Evolutionary conservation across 352 stramenopile species (phyloP), one percentile per base, ranked within the genome.

Genomic region (Peronospora farinosa): DNA sequence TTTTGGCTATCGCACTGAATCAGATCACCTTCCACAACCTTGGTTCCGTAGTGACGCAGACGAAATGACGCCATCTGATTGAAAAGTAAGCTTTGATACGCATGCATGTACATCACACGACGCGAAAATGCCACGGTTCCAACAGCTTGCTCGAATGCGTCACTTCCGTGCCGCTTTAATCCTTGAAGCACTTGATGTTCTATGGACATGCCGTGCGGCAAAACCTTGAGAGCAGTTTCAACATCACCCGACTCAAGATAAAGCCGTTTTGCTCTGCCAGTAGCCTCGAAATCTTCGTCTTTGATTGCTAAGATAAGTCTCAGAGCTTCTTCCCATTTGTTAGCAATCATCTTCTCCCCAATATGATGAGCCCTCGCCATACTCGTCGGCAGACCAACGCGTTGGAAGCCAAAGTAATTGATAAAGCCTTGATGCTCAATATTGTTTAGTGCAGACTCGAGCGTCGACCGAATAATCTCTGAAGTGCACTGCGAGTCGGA

Each of bases 321-420:
- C 37, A 85, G 46, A 1, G 65, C 81, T 8, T 67, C 56, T 45
- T 83, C 49, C 67, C 70, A 92, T 25, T 89, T 70, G 31, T 60
- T 55, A 13, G 74, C 75, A 31, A 88, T 59, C 11, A 89, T 74
- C 11, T 77, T 69, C 44, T 86, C 65, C 11, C 81, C 81, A 36
- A 90, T 85, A 40, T 92, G 78, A 48, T 89, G 69, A 6, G 69
- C 60, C 9, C 78, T 70, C 8, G 89, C 56, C 0, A 39, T n/a
- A 9, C 60, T 75, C 0, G 60, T 57, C 0, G 77, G 75, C 0
- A 72, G 44, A 0, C 81, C 78, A 36, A 92, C 77, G 3, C 78
- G 81, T 54, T 92, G 78, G 51, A 87, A 86, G 8, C 81, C 78
- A 63, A 90, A 92, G 63, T 86, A 92, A 47, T 92, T 89, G n/a